Base-by-base conservation (phyloP, 306 rosid species). In the Quercus suber region DNA sequence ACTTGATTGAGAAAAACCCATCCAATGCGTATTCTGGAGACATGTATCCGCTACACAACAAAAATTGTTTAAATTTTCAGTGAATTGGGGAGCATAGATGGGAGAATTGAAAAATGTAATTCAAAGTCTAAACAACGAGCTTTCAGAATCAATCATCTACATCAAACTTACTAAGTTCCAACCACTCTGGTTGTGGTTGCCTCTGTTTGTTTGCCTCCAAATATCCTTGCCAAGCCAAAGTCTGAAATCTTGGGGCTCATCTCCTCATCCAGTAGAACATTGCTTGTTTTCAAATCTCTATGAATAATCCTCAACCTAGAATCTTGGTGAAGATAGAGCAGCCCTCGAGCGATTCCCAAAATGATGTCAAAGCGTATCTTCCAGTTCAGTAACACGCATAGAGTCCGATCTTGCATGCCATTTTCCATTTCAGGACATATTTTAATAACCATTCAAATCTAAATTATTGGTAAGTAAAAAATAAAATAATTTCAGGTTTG, bases 11-110 rank as follows among this genome's bases (percentile, higher is more conserved):
- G 70, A 89, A 91, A 23, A 69, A 0, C 61, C 91, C 92, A 0
- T 87, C 85, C 23, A 86, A 61, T 6, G 88, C 88, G 8, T 86
- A 89, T 9, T 89, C 88, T 0, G 88, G 90, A 55, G 90, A 77
- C 86, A 88, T 90, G 55, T 90, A 89, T 11, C 89, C 89, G 13
- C 92, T 87, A 73, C 28, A 75, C 12, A 5, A 37, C 5, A 37
- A 17, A 6, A 12, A 15, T 0, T 4, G 0, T 20, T 31, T 23
- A 4, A 15, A 45, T 45, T 45, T 0, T 49, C 3, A 52, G 25
- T 18, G 4, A 3, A 20, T 5, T 25, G 52, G 14, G 25, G 23
- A 0, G 0, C 13, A 1, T 1, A 33, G 43, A 55, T 5, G 23
- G 1, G 5, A 9, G 0, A 20, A 52, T n/a, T 53, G 59, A 27